phyloP scores from a whole-genome alignment of 1,284 basidiomycete genomes.

The Ustilago loliicola region DNA sequence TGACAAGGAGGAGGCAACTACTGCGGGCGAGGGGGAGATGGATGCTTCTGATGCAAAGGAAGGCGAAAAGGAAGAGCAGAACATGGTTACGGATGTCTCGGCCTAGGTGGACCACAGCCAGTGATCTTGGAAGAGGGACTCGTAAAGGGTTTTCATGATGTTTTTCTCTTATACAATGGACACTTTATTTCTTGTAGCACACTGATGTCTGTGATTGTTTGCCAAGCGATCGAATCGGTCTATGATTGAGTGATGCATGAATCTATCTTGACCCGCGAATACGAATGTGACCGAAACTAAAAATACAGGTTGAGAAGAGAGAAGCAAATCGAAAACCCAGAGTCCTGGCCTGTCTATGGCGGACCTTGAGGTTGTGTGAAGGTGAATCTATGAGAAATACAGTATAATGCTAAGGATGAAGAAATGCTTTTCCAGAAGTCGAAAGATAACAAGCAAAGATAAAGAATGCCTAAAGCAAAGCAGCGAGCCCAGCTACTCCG shows the following conservation, averaged over 20 bases:
- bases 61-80: neutral
- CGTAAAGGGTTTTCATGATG: slow-evolving; percentile 1
- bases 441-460: neutral
- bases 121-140: neutral
- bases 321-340: neutral
- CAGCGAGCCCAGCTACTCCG: neutral
- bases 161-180: slow-evolving; percentile 6
- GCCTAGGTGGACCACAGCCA: neutral
- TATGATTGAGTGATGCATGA: slow-evolving; percentile 1
- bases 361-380: neutral
- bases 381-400: neutral
- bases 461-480: neutral
- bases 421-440: neutral
- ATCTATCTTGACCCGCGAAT: too few species aligned
- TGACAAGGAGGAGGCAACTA: neutral
- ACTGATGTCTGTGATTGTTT: neutral
- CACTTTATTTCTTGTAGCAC: neutral
- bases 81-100: neutral
- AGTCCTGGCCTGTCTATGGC: neutral
- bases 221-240: neutral
- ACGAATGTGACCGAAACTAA: too few species aligned
- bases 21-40: neutral
- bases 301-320: slow-evolving; percentile 6
- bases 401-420: neutral
- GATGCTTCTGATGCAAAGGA: neutral